phyloP scores from a whole-genome alignment of 2,329 filamentous ascomycete genomes.

The Anthostomella pinea region DNA sequence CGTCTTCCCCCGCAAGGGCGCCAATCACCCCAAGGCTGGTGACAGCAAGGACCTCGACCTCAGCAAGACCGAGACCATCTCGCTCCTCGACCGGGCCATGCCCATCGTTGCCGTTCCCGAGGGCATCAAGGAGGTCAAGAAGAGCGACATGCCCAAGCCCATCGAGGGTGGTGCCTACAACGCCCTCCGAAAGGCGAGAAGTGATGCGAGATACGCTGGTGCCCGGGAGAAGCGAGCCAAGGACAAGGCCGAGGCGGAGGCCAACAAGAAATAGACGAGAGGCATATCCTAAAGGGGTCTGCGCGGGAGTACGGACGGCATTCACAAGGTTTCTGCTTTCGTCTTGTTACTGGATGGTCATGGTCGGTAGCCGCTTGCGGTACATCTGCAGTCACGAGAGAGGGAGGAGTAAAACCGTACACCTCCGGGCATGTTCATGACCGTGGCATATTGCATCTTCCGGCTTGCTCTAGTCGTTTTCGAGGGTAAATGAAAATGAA shows the following conservation, averaged over 20 bases:
- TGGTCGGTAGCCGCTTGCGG: constrained; percentile 29
- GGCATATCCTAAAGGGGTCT: constrained; percentile 26
- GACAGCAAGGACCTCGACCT: constrained; percentile 79
- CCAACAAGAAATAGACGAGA: constrained; percentile 75
- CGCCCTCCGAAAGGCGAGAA: constrained; percentile 79
- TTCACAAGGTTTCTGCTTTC: constrained; percentile 34
- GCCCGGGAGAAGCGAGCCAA: constrained; percentile 89
- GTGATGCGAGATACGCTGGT: constrained; percentile 77
- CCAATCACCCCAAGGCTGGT: constrained; percentile 83
- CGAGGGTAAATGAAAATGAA: constrained; percentile 32
- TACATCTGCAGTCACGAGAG: constrained; percentile 22
- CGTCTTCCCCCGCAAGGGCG: constrained; percentile 93
- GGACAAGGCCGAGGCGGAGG: constrained; percentile 81
- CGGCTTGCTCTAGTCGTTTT: constrained; percentile 33
- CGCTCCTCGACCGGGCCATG: constrained; percentile 57
- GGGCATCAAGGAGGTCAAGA: constrained; percentile 72
- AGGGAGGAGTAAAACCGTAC: constrained; percentile 16
- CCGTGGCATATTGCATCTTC: constrained; percentile 32
- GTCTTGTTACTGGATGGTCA: constrained; percentile 31
- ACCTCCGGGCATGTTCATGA: constrained; percentile 18
- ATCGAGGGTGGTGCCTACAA: constrained; percentile 82
- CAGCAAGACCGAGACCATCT: constrained; percentile 60
- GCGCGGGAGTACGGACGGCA: constrained; percentile 36
- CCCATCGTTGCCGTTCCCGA: constrained; percentile 69
- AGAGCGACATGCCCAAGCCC: constrained; percentile 73